Conservation (phyloP, 106 monocot species). For the Dendrobium officinale region DNA sequence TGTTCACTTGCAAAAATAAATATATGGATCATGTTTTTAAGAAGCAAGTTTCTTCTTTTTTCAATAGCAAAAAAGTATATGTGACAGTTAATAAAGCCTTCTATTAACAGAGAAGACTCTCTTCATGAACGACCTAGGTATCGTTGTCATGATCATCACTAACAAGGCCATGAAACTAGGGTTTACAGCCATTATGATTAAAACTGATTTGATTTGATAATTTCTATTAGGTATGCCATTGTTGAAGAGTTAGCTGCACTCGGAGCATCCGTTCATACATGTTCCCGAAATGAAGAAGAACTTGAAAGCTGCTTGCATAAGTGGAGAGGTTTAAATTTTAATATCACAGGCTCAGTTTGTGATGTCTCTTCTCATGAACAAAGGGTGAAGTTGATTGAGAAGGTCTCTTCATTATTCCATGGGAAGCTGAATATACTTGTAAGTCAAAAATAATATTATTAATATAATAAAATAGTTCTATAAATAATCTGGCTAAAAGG, state of each 20-base stretch:
- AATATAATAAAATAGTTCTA: no score
- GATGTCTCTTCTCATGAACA: slow-evolving; percentile 30
- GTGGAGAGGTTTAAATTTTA: slow-evolving; percentile 23
- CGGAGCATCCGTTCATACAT: slow-evolving; percentile 40
- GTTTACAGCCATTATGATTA: no score
- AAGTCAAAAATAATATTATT: not conserved
- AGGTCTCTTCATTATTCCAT: slow-evolving; percentile 10
- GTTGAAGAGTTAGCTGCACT: slow-evolving; percentile 41
- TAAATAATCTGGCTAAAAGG: no score
- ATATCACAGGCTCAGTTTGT: slow-evolving; percentile 30
- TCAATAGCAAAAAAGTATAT: no score
- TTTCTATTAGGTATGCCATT: slow-evolving; percentile 23
- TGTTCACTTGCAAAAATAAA: no score
- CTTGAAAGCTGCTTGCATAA: slow-evolving; percentile 23
- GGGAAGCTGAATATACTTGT: slow-evolving; percentile 55
- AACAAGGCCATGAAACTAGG: no score
- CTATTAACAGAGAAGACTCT: no score
- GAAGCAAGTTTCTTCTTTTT: no score
- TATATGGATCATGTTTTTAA: no score
- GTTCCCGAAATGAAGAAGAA: slow-evolving; percentile 39
- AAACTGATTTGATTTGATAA: not conserved
- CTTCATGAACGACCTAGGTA: no score
- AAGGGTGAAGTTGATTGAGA: slow-evolving; percentile 14
- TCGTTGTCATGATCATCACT: no score
- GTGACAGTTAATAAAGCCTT: no score